Evolutionary conservation across 78 protist genomes (phyloP).

Genomic region (Speleostelium caveatum): DNA sequence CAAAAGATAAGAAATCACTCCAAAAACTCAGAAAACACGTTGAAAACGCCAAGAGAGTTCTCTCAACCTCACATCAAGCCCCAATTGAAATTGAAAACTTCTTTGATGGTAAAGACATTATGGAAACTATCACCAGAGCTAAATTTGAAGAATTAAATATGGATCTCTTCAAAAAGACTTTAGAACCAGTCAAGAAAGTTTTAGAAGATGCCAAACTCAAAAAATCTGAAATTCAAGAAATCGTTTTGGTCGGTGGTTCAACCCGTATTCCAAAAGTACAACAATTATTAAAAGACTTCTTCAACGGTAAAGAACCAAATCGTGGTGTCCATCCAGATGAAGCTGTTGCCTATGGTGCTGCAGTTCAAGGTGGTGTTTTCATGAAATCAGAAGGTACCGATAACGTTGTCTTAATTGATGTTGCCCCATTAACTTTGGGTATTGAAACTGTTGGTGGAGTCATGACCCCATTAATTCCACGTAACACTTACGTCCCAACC

Average conservation of each 20-base stretch:
- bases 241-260: slow-evolving; percentile 99
- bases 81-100: slow-evolving; percentile 96
- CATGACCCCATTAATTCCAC: slow-evolving; percentile 92
- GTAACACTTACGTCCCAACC: slow-evolving; percentile 94
- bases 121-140: slow-evolving; percentile 98
- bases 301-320: slow-evolving; percentile 99
- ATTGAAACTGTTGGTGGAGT: slow-evolving; percentile 98
- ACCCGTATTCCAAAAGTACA: slow-evolving; percentile 99
- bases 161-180: slow-evolving; percentile 97
- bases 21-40: slow-evolving; percentile 95
- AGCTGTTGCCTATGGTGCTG: slow-evolving; percentile 99
- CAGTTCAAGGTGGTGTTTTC: slow-evolving; percentile 99
- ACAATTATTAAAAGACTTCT: slow-evolving; percentile 95
- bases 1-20: slow-evolving; percentile 92
- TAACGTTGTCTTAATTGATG: slow-evolving; percentile 97
- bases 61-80: slow-evolving; percentile 90
- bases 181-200: slow-evolving; percentile 95
- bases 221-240: slow-evolving; percentile 96
- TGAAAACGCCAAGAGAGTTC: slow-evolving; percentile 97
- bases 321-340: slow-evolving; percentile 99
- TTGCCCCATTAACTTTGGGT: slow-evolving; percentile 99
- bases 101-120: slow-evolving; percentile 97
- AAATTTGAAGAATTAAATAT: slow-evolving; percentile 98
- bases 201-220: slow-evolving; percentile 94
- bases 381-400: slow-evolving; percentile 54